phyloP scores from a whole-genome alignment of 768 basidiomycete species.

The Paxillus involutus region DNA sequence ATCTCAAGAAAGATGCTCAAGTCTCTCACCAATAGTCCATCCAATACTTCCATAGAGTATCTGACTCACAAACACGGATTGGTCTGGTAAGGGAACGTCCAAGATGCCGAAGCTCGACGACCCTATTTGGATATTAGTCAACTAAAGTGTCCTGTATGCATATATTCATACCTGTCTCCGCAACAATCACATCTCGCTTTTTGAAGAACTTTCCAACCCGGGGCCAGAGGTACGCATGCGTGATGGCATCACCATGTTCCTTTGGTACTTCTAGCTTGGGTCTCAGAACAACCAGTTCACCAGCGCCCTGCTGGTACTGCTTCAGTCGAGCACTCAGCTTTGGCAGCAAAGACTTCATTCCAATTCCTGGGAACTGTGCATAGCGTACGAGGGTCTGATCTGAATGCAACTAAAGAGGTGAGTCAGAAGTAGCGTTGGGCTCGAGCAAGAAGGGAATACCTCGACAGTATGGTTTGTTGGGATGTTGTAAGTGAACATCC shows the following conservation, averaged over 20 bases:
- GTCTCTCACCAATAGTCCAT: slow-evolving; percentile 68
- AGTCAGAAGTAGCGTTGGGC: not conserved
- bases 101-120: slow-evolving; percentile 86
- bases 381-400: slow-evolving; percentile 66
- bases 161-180: slow-evolving; percentile 69
- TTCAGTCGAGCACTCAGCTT: slow-evolving; percentile 59
- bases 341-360: slow-evolving; percentile 78
- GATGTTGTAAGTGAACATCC: slow-evolving; percentile 79
- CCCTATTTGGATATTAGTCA: slow-evolving; percentile 32
- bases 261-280: slow-evolving; percentile 43
- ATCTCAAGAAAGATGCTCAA: not conserved
- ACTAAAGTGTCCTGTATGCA: not conserved
- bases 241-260: slow-evolving; percentile 55
- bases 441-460: slow-evolving; percentile 34
- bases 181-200: slow-evolving; percentile 72
- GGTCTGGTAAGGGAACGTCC: slow-evolving; percentile 76
- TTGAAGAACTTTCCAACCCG: slow-evolving; percentile 71
- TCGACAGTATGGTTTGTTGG: slow-evolving; percentile 60
- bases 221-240: slow-evolving; percentile 86
- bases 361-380: slow-evolving; percentile 61
- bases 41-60: slow-evolving; percentile 94
- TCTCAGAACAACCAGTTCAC: slow-evolving; percentile 46
- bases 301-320: slow-evolving; percentile 39
- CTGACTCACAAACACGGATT: slow-evolving; percentile 65
- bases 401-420: slow-evolving; percentile 63